Evolutionary conservation across 441 rosid genomes (phyloP).

Genomic region (Arabidopsis lyrata): DNA sequence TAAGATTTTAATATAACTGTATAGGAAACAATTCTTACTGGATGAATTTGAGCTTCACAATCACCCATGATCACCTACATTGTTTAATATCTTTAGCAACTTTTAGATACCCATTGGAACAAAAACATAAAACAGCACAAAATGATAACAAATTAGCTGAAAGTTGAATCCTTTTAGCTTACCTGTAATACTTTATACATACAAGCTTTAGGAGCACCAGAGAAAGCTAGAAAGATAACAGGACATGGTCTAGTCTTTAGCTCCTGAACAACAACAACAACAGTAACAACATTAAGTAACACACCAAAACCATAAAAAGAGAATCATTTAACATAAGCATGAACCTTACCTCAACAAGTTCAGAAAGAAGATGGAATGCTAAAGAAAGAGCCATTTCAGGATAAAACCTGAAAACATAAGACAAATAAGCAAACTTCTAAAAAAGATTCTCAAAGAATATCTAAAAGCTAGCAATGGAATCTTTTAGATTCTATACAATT

Average conservation of each 20-base stretch:
- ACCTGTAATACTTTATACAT: constrained; percentile 91
- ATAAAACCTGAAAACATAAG: constrained; percentile 62
- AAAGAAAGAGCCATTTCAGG: constrained; percentile 78
- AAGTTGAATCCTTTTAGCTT: constrained; percentile 18
- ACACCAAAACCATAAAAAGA: neutral
- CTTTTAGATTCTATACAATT: neutral
- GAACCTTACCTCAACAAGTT: constrained; percentile 71
- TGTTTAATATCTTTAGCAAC: constrained; percentile 1
- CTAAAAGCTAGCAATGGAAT: constrained; percentile 15
- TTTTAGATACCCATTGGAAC: constrained; percentile 13
- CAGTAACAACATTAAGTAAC: constrained; percentile 17
- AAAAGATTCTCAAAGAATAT: constrained; percentile 40
- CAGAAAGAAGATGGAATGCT: constrained; percentile 69
- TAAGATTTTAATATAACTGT: no score
- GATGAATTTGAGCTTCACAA: constrained; percentile 65
- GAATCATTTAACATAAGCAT: neutral
- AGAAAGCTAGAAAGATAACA: constrained; percentile 75
- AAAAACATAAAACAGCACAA: constrained; percentile 30
- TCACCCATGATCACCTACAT: constrained; percentile 76
- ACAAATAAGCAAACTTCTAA: neutral
- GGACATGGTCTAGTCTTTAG: constrained; percentile 75
- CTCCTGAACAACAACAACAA: constrained; percentile 54
- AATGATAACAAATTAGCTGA: neutral
- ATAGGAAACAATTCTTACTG: constrained; percentile 49
- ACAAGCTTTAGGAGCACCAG: constrained; percentile 91